Conservation (phyloP, 2,329 filamentous ascomycete species). For the Dactylonectria macrodidyma region DNA sequence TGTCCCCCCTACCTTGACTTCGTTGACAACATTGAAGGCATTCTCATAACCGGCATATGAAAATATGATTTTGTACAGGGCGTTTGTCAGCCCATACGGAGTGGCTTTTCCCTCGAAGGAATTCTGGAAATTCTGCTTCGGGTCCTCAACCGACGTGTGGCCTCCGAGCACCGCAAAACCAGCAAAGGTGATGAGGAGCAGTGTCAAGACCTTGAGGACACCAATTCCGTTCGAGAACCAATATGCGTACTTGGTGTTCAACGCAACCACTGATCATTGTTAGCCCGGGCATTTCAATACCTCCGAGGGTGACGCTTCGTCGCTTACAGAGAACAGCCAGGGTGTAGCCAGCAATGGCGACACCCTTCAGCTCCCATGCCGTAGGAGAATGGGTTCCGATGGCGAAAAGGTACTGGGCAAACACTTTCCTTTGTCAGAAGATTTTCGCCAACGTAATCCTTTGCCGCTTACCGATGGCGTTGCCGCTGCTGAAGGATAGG, state of each 20-base stretch:
- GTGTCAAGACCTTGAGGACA: constrained; percentile 70
- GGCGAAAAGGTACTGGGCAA: constrained; percentile 74
- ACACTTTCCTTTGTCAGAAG: constrained; percentile 55
- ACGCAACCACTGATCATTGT: constrained; percentile 53
- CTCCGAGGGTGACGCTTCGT: not conserved
- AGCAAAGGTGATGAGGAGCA: constrained; percentile 72
- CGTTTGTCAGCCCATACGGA: constrained; percentile 53
- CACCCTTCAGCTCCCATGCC: constrained; percentile 76
- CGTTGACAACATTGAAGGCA: constrained; percentile 73
- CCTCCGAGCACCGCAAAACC: constrained; percentile 72
- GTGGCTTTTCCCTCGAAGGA: constrained; percentile 49
- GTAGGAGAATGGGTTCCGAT: constrained; percentile 65
- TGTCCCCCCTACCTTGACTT: constrained; percentile 51
- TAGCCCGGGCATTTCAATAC: not conserved
- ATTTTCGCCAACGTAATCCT: constrained; percentile 41
- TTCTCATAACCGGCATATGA: constrained; percentile 72
- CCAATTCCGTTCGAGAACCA: constrained; percentile 70
- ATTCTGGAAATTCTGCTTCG: constrained; percentile 53
- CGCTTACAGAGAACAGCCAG: constrained; percentile 68
- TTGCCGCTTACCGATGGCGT: constrained; percentile 64
- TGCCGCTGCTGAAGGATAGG: constrained; percentile 76
- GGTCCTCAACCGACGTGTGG: constrained; percentile 50
- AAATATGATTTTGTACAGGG: constrained; percentile 71
- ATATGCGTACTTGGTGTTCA: constrained; percentile 71
- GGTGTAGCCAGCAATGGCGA: constrained; percentile 75